Evolutionary conservation across 305 asterid genomes (phyloP).

Genomic region (Fraxinus velutina): DNA sequence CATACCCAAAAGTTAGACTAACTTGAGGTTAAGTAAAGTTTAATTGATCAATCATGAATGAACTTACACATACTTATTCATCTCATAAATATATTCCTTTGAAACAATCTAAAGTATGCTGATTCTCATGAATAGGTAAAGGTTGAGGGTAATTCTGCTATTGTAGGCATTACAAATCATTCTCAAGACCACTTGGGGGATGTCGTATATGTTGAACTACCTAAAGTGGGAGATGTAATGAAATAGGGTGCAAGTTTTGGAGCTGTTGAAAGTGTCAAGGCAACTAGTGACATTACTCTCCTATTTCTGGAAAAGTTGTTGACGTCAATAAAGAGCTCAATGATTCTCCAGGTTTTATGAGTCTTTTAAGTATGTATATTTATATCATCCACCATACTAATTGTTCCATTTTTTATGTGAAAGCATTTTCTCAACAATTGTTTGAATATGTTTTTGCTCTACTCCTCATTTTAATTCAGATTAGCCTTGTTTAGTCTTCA

Average conservation of each 20-base stretch:
- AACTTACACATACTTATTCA: not conserved
- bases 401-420: not conserved
- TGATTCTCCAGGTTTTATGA: constrained; percentile 74
- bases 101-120: constrained; percentile 54
- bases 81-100: not conserved
- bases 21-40: not conserved
- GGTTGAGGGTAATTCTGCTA: constrained; percentile 72
- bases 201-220: constrained; percentile 82
- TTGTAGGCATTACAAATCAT: constrained; percentile 82
- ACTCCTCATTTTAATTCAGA: not conserved
- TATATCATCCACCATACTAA: not conserved
- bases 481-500: not conserved
- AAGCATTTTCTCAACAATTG: not conserved
- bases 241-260: constrained; percentile 69
- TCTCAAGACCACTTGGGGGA: constrained; percentile 93
- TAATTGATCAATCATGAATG: not conserved
- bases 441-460: not conserved
- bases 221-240: constrained; percentile 65
- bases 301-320: constrained; percentile 77
- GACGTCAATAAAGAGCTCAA: constrained; percentile 63
- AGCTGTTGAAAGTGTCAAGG: constrained; percentile 95
- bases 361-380: constrained; percentile 24
- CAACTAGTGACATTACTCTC: constrained; percentile 86
- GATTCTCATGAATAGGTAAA: constrained; percentile 93
- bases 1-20: not conserved